phyloP scores from a whole-genome alignment of 1,284 basidiomycete species.

The Microbotryum intermedium region DNA sequence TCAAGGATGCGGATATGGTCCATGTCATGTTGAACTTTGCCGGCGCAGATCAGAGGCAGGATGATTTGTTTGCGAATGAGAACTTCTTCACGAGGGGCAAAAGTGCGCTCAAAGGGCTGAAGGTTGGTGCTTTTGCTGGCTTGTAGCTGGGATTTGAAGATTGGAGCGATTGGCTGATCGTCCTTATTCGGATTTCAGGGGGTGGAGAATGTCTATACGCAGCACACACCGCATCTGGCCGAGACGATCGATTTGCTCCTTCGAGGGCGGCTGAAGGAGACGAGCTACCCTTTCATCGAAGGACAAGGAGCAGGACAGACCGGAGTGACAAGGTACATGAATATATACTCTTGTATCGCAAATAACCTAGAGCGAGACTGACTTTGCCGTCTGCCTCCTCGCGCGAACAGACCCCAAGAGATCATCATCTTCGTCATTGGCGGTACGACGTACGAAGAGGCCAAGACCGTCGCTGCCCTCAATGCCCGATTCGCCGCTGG shows the following conservation, averaged over 20 bases:
- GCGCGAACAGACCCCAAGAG: slow-evolving; percentile 69
- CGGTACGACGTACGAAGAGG: slow-evolving; percentile 89
- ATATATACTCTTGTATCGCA: neutral
- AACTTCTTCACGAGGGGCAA: slow-evolving; percentile 90
- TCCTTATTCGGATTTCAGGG: slow-evolving; percentile 50
- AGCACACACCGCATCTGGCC: slow-evolving; percentile 87
- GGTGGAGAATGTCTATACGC: slow-evolving; percentile 98
- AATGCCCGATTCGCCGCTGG: slow-evolving; percentile 61
- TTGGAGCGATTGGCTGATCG: neutral
- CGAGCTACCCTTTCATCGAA: slow-evolving; percentile 82
- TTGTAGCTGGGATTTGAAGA: neutral
- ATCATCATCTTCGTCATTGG: slow-evolving; percentile 92
- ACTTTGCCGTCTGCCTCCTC: neutral
- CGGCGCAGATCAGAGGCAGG: slow-evolving; percentile 91
- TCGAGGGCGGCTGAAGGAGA: slow-evolving; percentile 75
- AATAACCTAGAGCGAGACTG: neutral
- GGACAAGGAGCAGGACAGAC: slow-evolving; percentile 48
- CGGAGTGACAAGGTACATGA: slow-evolving; percentile 30
- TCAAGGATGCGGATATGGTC: slow-evolving; percentile 83
- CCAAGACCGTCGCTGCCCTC: slow-evolving; percentile 66
- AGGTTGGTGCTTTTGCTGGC: slow-evolving; percentile 47
- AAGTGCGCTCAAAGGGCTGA: slow-evolving; percentile 88
- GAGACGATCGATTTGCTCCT: slow-evolving; percentile 86
- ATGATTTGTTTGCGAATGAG: slow-evolving; percentile 94
- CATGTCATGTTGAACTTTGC: slow-evolving; percentile 89